These are phyloP conservation scores for Cercophora samala DNA, from an alignment of 495 filamentous ascomycete species.

Conservation along the genomic window DNA sequence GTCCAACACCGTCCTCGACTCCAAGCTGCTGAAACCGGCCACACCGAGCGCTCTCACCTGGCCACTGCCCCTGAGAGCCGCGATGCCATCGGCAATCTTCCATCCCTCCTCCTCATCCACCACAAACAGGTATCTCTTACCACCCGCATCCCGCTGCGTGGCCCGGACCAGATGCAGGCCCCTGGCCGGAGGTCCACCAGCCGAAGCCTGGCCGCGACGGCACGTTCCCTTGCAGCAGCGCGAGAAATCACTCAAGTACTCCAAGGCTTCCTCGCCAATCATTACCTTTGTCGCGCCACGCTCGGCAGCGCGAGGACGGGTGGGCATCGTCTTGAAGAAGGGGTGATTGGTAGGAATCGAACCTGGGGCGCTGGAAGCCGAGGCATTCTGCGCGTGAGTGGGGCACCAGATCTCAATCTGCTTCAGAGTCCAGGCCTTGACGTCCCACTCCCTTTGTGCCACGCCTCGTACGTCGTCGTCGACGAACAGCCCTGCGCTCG, in stretches of 20 bases:
- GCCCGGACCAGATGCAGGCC: slow-evolving; percentile 78
- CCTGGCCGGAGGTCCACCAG: slow-evolving; percentile 49
- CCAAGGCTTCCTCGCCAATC: slow-evolving; percentile 61
- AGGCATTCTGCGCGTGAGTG: slow-evolving; percentile 42
- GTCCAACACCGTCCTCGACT: slow-evolving; percentile 59
- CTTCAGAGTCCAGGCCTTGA: slow-evolving; percentile 96
- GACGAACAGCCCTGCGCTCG: slow-evolving; percentile 89
- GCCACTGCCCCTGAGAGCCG: slow-evolving; percentile 66
- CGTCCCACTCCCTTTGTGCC: slow-evolving; percentile 92
- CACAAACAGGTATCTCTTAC: slow-evolving; percentile 78
- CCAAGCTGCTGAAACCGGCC: slow-evolving; percentile 54
- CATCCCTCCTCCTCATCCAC: slow-evolving; percentile 79
- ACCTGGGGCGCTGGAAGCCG: slow-evolving; percentile 34
- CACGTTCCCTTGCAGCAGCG: slow-evolving; percentile 62
- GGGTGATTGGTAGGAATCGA: slow-evolving; percentile 39
- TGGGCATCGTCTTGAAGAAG: slow-evolving; percentile 38
- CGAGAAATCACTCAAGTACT: slow-evolving; percentile 55
- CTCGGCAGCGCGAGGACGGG: slow-evolving; percentile 40
- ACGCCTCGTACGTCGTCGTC: slow-evolving; percentile 89
- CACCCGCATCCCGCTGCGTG: slow-evolving; percentile 77
- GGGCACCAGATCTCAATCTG: slow-evolving; percentile 86
- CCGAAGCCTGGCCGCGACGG: slow-evolving; percentile 42
- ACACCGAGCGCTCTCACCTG: slow-evolving; percentile 67
- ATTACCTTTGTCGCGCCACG: slow-evolving; percentile 46
- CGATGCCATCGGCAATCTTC: slow-evolving; percentile 84